phyloP scores from a whole-genome alignment of 306 rosid species.

The Trifolium repens region DNA sequence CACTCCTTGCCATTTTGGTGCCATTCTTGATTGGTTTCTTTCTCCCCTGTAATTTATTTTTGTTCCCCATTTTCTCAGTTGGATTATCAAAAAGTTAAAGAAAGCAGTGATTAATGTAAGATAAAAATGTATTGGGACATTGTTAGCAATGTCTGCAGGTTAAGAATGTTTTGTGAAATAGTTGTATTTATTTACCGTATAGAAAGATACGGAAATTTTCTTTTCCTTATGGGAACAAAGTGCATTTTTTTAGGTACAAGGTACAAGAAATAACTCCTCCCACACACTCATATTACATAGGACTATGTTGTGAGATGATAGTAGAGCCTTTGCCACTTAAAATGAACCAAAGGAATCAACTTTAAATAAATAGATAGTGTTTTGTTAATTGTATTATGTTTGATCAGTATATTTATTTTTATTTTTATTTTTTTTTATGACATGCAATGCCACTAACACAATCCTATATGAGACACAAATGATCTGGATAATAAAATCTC shows the following conservation, averaged over 20 bases:
- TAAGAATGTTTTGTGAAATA: slow-evolving; percentile 65
- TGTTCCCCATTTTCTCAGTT: slow-evolving; percentile 47
- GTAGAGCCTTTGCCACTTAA: too few relatives aligned
- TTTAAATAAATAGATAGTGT: too few relatives aligned
- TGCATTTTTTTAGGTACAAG: background rate
- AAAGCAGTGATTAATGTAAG: slow-evolving; percentile 67
- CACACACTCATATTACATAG: too few relatives aligned
- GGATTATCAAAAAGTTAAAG: slow-evolving; percentile 54
- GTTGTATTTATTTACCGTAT: slow-evolving; percentile 39
- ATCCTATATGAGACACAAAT: too few relatives aligned
- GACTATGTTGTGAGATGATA: too few relatives aligned
- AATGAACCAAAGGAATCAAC: too few relatives aligned
- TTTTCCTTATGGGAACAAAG: slow-evolving; percentile 19
- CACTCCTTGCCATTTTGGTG: slow-evolving; percentile 56
- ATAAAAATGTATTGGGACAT: slow-evolving; percentile 52
- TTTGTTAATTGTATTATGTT: too few relatives aligned
- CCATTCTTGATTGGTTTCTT: slow-evolving; percentile 54
- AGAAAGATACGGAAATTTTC: slow-evolving; percentile 30
- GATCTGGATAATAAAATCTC: too few relatives aligned
- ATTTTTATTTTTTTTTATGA: too few relatives aligned
- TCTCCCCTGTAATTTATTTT: slow-evolving; percentile 34
- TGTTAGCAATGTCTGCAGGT: slow-evolving; percentile 57
- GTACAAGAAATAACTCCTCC: background rate
- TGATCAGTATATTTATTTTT: too few relatives aligned
- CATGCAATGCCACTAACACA: too few relatives aligned